Evolutionary conservation across 176 grass and related monocot genomes (phyloP).

Genomic region (Musa beccarii): DNA sequence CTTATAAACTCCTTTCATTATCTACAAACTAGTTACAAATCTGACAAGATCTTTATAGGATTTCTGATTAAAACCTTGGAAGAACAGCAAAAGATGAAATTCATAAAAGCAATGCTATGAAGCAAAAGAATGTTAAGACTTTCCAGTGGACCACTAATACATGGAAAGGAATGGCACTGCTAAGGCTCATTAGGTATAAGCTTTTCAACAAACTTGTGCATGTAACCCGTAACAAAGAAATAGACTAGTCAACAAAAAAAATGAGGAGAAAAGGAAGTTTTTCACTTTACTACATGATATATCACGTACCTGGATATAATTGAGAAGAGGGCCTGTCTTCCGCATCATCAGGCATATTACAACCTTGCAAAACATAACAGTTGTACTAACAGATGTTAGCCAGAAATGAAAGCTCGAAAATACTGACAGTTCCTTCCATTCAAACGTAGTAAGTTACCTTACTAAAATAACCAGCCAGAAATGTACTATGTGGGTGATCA

Average conservation of each 20-base stretch:
- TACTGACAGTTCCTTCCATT: neutral
- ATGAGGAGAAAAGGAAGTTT: neutral
- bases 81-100: too few species aligned
- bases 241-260: neutral
- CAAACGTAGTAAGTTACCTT: conserved; percentile 53
- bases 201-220: neutral
- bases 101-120: too few species aligned
- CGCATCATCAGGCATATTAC: conserved; percentile 88
- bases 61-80: too few species aligned
- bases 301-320: conserved; percentile 74
- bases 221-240: neutral
- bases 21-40: too few species aligned
- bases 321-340: conserved; percentile 66
- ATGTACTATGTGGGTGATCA: conserved; percentile 64
- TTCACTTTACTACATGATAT: neutral
- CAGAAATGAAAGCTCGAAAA: neutral
- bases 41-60: too few species aligned
- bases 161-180: neutral
- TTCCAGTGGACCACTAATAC: neutral
- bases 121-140: neutral
- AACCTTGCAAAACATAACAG: conserved; percentile 49
- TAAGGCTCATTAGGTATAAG: too few species aligned
- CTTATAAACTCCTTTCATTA: too few species aligned
- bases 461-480: conserved; percentile 94
- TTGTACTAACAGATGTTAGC: neutral